Percentiles rank a stretch among this genome's conserved stretches.
These are phyloP conservation scores for Pontederia crassipes DNA, from an alignment of 176 grass and related monocot genomes.

Conservation along the genomic window DNA sequence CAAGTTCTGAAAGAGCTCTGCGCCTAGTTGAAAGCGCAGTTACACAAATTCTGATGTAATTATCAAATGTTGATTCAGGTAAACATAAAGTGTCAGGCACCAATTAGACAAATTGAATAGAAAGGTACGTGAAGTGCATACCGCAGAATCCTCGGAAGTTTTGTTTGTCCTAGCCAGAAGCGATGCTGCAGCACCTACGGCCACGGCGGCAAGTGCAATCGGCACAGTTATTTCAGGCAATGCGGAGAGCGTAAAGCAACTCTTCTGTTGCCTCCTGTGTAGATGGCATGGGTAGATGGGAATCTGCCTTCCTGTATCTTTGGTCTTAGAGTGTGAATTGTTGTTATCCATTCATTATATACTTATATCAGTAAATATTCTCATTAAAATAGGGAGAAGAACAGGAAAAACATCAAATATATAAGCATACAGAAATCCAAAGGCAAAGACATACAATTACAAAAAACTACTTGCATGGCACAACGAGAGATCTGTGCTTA, in stretches of 20 bases:
- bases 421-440: too few relatives aligned
- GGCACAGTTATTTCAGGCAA: conserved; percentile 35
- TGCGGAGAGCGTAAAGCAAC: conserved; percentile 11
- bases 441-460: too few relatives aligned
- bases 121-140: neutral
- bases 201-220: conserved; percentile 23
- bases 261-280: neutral
- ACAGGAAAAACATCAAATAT: too few relatives aligned
- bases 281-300: neutral
- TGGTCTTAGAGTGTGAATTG: too few relatives aligned
- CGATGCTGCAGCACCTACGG: conserved; percentile 29
- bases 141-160: conserved; percentile 20
- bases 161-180: conserved; percentile 30
- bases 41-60: neutral
- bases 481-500: too few relatives aligned
- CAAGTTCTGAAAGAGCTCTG: conserved; percentile 13
- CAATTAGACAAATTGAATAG: neutral
- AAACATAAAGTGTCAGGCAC: neutral
- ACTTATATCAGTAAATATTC: too few relatives aligned
- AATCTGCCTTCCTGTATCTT: too few relatives aligned
- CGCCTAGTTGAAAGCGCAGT: neutral
- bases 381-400: too few relatives aligned
- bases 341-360: too few relatives aligned
- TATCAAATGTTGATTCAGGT: too few relatives aligned
- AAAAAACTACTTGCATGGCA: too few relatives aligned